Percentiles rank a stretch among this genome's conserved stretches.
phyloP scores from a whole-genome alignment of 2,329 filamentous ascomycete genomes.

The Sclerotinia sclerotiorum region DNA sequence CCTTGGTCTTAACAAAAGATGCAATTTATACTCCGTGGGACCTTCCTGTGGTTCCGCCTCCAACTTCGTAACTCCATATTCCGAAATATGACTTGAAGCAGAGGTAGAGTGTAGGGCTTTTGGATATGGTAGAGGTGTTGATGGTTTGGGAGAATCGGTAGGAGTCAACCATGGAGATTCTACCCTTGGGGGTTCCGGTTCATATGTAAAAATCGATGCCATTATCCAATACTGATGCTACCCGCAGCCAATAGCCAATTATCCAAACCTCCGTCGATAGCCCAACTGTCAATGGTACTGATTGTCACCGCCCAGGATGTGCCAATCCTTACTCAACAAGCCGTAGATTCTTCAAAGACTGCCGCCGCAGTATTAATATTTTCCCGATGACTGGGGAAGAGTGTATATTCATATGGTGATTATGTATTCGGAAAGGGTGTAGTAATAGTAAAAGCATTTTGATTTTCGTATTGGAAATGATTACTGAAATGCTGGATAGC shows the following conservation, averaged over 20 bases:
- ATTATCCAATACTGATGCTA: conserved; percentile 47
- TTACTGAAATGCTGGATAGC: not conserved
- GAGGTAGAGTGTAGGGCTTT: conserved; percentile 23
- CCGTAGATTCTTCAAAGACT: conserved; percentile 10
- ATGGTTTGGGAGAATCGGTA: conserved; percentile 40
- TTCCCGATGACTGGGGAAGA: conserved; percentile 43
- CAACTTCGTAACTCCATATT: conserved; percentile 71
- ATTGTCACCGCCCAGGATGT: not conserved
- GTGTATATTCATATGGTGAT: conserved; percentile 51
- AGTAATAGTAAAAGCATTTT: conserved; percentile 53
- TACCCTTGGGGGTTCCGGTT: conserved; percentile 82
- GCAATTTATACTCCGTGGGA: conserved; percentile 94
- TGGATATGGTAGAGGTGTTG: conserved; percentile 33
- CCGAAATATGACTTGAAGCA: conserved; percentile 50
- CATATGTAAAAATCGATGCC: conserved; percentile 96
- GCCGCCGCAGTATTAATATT: conserved; percentile 29
- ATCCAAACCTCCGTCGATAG: not conserved
- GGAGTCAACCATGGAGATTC: conserved; percentile 84
- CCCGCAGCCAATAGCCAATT: not conserved
- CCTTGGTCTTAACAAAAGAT: conserved; percentile 78
- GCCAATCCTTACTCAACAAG: not conserved
- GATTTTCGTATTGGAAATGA: conserved; percentile 31
- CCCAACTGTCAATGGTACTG: not conserved
- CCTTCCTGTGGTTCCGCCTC: conserved; percentile 91
- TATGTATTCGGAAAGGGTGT: conserved; percentile 43